Base-by-base conservation (phyloP, 2,329 filamentous ascomycete genomes). In the Didymellaceae sp. region DNA sequence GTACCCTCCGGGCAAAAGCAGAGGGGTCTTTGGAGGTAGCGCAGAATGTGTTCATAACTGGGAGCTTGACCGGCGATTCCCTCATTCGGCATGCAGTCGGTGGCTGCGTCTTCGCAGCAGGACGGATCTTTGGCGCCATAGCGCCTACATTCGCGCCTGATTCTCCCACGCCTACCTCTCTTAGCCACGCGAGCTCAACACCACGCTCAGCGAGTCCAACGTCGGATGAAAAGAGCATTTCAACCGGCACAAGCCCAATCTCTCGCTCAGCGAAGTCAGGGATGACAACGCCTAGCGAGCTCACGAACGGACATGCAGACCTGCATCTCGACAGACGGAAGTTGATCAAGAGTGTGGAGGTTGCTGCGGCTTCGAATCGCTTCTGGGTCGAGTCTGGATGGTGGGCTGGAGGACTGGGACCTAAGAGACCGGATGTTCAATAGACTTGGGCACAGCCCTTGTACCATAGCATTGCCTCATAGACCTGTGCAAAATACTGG, bases 11-110 rank as follows among this genome's bases (percentile, higher is more conserved):
- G 18, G 62, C 72, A n/a, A 80, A 80, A 65, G 78, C 78, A 1
- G 75, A 81, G 42, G 67, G 74, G 6, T 77, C 80, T 35, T 68
- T 84, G 13, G 80, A 86, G 64, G 72, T 85, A 22, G 77, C 81
- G 0, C 74, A 68, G 1, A 69, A 77, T 33, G 74, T 85, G 22
- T 85, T 83, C 63, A 77, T 82, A 33, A 80, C 81, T 28, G 83
- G 83, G 9, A 85, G 82, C 55, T 61, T 86, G 40, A 83, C 82
- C 0, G 83, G 83, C 4, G 83, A 86, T 63, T 84, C 82, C 2
- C 72, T 86, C 3, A 80, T 86, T 20, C 74, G 83, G 1, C 84
- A 84, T 59, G 81, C 82, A 7, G 81, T 84, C 21, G 83, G 83
- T 2, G 80, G 82, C 5, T 85, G 83, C 57, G 78, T 81, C 6